Conservation (phyloP, 306 rosid genomes). For the Prunus padus region DNA sequence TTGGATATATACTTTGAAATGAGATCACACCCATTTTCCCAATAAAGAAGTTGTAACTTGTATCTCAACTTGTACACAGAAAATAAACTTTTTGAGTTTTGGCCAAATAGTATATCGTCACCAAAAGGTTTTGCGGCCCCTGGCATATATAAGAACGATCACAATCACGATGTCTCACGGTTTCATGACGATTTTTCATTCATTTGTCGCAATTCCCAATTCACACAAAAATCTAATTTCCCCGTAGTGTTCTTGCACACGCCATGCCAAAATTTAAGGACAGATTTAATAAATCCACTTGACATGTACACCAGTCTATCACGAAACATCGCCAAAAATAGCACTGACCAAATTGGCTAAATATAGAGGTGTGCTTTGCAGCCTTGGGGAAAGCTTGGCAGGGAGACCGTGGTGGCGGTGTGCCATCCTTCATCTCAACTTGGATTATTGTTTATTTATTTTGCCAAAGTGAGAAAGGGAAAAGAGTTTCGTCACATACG, state of each 20-base stretch:
- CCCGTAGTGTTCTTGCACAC: background rate
- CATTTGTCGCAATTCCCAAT: background rate
- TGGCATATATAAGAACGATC: background rate
- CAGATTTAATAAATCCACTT: background rate
- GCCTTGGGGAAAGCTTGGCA: background rate
- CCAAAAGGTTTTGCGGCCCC: background rate
- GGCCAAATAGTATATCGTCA: background rate
- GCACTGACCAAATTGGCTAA: background rate
- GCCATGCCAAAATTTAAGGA: background rate
- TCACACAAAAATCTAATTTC: background rate
- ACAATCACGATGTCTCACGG: background rate
- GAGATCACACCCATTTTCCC: no score
- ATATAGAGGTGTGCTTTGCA: slow-evolving; percentile 8
- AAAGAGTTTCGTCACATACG: no score
- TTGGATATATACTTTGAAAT: no score
- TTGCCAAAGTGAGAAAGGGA: no score
- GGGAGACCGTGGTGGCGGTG: background rate
- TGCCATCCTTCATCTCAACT: background rate
- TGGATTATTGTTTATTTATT: no score
- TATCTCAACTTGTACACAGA: background rate
- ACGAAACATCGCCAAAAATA: slow-evolving; percentile 15
- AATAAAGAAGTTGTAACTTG: background rate
- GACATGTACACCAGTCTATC: background rate
- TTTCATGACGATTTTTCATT: background rate
- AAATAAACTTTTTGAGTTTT: background rate